Percentiles rank a stretch among this genome's conserved stretches.
Evolutionary conservation across 2,329 filamentous ascomycete species (phyloP).

Genomic region (Trichoderma sp.): DNA sequence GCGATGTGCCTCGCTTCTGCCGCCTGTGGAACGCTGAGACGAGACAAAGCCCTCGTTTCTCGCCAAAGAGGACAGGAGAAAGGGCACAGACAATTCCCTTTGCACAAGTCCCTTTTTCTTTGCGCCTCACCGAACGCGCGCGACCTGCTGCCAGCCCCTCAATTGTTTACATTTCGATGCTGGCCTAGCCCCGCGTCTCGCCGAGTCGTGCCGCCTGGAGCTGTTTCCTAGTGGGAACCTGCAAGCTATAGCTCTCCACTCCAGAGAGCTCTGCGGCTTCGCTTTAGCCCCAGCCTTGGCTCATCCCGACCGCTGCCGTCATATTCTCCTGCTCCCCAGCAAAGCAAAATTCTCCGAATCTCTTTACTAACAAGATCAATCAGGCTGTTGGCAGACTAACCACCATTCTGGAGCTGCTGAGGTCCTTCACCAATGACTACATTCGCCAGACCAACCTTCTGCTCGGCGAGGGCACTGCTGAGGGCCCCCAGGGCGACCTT

Average conservation of each 20-base stretch:
- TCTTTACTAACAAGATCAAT: constrained; percentile 40
- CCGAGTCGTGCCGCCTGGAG: constrained; percentile 5
- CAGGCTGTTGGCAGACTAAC: constrained; percentile 62
- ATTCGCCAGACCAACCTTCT: constrained; percentile 85
- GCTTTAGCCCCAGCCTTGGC: neutral
- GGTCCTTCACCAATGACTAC: constrained; percentile 79
- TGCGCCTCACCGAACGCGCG: constrained; percentile 12
- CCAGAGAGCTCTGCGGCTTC: neutral
- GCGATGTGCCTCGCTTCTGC: neutral
- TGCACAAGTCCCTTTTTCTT: neutral
- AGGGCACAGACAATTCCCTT: neutral
- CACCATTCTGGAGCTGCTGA: constrained; percentile 76
- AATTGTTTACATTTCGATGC: constrained; percentile 30
- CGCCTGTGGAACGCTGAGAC: neutral
- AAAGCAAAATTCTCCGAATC: neutral
- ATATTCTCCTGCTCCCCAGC: neutral
- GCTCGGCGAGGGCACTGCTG: constrained; percentile 63
- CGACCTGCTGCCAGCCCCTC: constrained; percentile 9
- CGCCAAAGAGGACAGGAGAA: too few relatives aligned
- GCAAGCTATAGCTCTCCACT: neutral
- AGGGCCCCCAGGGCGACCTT: constrained; percentile 47
- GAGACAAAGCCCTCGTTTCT: neutral
- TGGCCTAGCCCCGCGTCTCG: constrained; percentile 26
- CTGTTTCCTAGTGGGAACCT: neutral
- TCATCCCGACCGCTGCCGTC: neutral